Conservation (phyloP, 1,284 basidiomycete species). For the Ganoderma boninense region DNA sequence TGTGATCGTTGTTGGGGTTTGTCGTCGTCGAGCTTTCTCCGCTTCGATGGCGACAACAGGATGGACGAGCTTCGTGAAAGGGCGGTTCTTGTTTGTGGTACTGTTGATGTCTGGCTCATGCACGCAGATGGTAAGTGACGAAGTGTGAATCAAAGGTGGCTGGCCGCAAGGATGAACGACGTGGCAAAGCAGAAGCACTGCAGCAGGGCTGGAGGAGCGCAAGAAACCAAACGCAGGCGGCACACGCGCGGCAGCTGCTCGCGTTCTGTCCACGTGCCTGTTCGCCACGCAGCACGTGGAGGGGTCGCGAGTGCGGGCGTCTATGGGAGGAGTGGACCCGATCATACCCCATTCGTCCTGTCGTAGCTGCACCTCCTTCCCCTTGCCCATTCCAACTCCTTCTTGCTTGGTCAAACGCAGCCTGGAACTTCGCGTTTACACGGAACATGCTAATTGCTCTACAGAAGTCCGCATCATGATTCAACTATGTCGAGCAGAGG, state of each 20-base stretch:
- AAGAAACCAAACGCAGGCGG: not conserved
- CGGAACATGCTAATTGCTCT: slow-evolving; percentile 15
- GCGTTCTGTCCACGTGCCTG: slow-evolving; percentile 7
- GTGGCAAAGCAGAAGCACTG: not conserved
- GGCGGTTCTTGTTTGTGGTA: slow-evolving; percentile 13
- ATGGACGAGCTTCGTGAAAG: slow-evolving; percentile 23
- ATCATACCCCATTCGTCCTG: not conserved
- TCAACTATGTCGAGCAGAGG: slow-evolving; percentile 32
- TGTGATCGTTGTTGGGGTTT: not conserved
- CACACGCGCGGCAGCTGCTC: not conserved
- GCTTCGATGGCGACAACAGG: slow-evolving; percentile 27
- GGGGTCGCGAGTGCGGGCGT: not conserved
- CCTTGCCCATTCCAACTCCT: too few species aligned
- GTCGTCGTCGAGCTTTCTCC: slow-evolving; percentile 11
- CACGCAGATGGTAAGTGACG: not conserved
- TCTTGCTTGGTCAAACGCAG: not conserved
- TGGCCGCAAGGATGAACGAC: not conserved
- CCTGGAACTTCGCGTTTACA: not conserved
- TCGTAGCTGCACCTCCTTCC: too few species aligned
- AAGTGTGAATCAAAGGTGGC: not conserved
- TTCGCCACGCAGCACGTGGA: slow-evolving; percentile 1
- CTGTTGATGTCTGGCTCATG: slow-evolving; percentile 27
- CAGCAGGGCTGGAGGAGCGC: slow-evolving; percentile 35
- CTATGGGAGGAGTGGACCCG: not conserved
- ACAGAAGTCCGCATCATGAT: slow-evolving; percentile 18